These are phyloP conservation scores for Terana coerulea DNA, from an alignment of 768 basidiomycete genomes.

Conservation along the genomic window DNA sequence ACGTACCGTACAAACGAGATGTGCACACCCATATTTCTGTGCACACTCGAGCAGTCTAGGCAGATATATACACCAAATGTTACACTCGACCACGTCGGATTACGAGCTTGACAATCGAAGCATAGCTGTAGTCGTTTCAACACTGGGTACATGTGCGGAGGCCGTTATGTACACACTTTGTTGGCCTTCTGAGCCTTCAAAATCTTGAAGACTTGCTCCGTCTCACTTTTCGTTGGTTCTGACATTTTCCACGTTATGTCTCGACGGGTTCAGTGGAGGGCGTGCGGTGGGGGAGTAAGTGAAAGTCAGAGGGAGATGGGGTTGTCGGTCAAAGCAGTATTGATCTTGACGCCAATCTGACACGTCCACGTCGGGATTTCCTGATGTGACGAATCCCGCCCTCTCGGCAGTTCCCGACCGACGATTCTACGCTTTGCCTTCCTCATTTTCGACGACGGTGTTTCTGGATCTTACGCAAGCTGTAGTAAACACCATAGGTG, in stretches of 20 bases:
- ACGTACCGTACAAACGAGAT: conserved; percentile 93
- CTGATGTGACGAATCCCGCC: too few relatives aligned
- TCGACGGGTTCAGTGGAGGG: too few relatives aligned
- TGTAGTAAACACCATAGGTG: too few relatives aligned
- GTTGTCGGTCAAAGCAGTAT: not conserved
- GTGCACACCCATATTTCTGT: conserved; percentile 97
- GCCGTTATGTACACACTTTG: conserved; percentile 45
- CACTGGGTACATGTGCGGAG: not conserved
- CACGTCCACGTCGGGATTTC: too few relatives aligned
- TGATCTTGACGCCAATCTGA: too few relatives aligned
- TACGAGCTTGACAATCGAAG: conserved; percentile 93
- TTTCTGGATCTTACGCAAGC: too few relatives aligned
- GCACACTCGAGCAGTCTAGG: conserved; percentile 91
- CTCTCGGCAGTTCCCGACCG: too few relatives aligned
- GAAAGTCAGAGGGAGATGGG: too few relatives aligned
- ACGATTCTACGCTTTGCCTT: too few relatives aligned
- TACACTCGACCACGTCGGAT: conserved; percentile 97
- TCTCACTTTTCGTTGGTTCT: conserved; percentile 82
- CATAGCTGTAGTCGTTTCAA: conserved; percentile 52
- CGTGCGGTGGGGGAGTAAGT: too few relatives aligned
- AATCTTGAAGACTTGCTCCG: conserved; percentile 80
- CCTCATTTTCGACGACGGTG: too few relatives aligned
- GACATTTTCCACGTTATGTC: too few relatives aligned
- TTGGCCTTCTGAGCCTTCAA: conserved; percentile 85
- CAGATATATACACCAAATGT: conserved; percentile 98